phyloP scores from a whole-genome alignment of 176 grass and related monocot genomes.

The Pharus latifolius region DNA sequence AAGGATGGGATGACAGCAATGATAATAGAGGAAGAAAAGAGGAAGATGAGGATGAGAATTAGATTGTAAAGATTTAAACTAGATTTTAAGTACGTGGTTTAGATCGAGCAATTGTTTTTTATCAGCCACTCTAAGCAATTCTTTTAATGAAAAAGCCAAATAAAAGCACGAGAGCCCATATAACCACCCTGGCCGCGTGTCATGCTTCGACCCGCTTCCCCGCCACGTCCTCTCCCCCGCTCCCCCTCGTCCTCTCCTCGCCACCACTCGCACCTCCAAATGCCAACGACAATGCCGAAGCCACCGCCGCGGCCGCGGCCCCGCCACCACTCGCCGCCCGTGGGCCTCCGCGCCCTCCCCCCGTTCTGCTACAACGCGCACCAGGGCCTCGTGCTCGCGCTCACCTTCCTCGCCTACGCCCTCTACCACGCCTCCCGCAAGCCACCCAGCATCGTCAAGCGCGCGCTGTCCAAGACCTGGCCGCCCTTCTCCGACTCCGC shows the following conservation, averaged over 20 bases:
- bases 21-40: too few species aligned
- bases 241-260: background rate
- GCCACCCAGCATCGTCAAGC: slow-evolving; percentile 64
- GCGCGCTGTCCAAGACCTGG: slow-evolving; percentile 32
- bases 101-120: too few species aligned
- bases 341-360: slow-evolving; percentile 23
- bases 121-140: too few species aligned
- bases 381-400: slow-evolving; percentile 45
- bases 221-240: slow-evolving; percentile 15
- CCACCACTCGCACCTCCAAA: background rate
- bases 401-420: slow-evolving; percentile 66
- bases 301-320: background rate
- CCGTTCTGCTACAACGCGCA: slow-evolving; percentile 37
- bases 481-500: slow-evolving; percentile 36
- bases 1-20: too few species aligned
- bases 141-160: background rate
- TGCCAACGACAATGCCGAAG: slow-evolving; percentile 6
- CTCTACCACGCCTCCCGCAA: slow-evolving; percentile 69
- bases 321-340: slow-evolving; percentile 5
- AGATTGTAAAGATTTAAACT: too few species aligned
- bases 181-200: slow-evolving; percentile 15
- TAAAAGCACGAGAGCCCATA: background rate
- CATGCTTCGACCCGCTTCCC: background rate
- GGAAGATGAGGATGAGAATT: too few species aligned
- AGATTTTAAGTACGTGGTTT: too few species aligned